These are phyloP conservation scores for Theileria orientalis DNA, from an alignment of 169 alveolate genomes.

Conservation along the genomic window DNA sequence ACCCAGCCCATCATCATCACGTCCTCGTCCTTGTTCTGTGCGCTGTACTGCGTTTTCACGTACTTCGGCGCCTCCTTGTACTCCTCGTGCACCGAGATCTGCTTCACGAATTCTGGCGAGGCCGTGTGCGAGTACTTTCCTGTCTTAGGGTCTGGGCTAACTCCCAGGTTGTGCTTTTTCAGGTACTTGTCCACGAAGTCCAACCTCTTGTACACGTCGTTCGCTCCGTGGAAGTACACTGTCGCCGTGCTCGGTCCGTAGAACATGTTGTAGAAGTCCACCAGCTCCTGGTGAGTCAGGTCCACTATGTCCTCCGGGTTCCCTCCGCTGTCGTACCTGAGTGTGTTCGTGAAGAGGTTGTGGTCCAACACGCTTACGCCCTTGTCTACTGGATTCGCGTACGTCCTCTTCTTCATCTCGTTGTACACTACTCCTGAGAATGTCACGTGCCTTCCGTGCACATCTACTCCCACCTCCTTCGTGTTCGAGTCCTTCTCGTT, in stretches of 20 bases:
- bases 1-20: constrained; percentile 60
- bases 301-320: constrained; percentile 83
- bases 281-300: constrained; percentile 74
- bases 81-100: constrained; percentile 7
- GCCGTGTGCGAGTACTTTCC: constrained; percentile 25
- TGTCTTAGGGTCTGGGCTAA: constrained; percentile 10
- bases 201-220: constrained; percentile 63
- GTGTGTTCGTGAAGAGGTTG: constrained; percentile 68
- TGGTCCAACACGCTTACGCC: constrained; percentile 41
- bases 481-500: constrained; percentile 39
- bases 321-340: constrained; percentile 83
- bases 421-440: constrained; percentile 75
- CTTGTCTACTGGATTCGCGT: constrained; percentile 43
- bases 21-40: constrained; percentile 39
- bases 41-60: constrained; percentile 27
- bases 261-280: constrained; percentile 68
- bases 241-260: constrained; percentile 82
- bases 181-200: constrained; percentile 67
- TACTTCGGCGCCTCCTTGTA: constrained; percentile 24
- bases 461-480: constrained; percentile 65
- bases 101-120: constrained; percentile 16
- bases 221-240: constrained; percentile 76
- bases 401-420: constrained; percentile 71
- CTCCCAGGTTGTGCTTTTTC: constrained; percentile 22
- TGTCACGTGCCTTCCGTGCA: constrained; percentile 53